Percentiles rank a stretch among this genome's conserved stretches.
These are phyloP conservation scores for Lepidium didymum DNA, from an alignment of 345 rosid species.

Conservation along the genomic window DNA sequence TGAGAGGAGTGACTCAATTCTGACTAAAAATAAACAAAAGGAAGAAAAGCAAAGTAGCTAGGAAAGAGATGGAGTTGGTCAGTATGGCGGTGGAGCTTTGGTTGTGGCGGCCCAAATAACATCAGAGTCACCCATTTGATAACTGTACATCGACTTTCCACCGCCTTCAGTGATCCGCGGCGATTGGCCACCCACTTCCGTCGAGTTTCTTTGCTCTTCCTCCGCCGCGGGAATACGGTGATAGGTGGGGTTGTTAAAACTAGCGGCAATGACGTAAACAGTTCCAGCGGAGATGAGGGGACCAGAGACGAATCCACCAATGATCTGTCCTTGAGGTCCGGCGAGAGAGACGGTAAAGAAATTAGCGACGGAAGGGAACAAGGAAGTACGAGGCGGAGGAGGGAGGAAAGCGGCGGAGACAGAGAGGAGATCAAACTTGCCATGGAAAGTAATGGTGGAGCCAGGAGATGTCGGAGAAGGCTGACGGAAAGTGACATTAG, in stretches of 20 bases:
- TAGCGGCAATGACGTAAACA: slow-evolving; percentile 66
- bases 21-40: neutral
- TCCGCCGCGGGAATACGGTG: slow-evolving; percentile 44
- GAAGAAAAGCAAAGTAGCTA: neutral
- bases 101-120: slow-evolving; percentile 69
- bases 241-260: slow-evolving; percentile 65
- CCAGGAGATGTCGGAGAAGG: slow-evolving; percentile 65
- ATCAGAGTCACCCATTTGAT: slow-evolving; percentile 53
- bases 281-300: slow-evolving; percentile 59
- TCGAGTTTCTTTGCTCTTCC: slow-evolving; percentile 37
- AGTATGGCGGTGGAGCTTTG: slow-evolving; percentile 51
- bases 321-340: slow-evolving; percentile 91
- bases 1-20: neutral
- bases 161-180: slow-evolving; percentile 51
- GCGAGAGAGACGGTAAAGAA: slow-evolving; percentile 68
- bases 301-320: slow-evolving; percentile 81
- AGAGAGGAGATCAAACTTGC: slow-evolving; percentile 78
- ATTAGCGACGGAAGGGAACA: slow-evolving; percentile 39
- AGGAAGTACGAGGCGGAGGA: slow-evolving; percentile 32
- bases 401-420: slow-evolving; percentile 75
- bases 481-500: slow-evolving; percentile 83
- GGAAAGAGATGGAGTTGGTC: slow-evolving; percentile 3
- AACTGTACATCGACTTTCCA: slow-evolving; percentile 50
- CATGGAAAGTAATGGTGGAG: slow-evolving; percentile 80
- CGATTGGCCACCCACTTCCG: slow-evolving; percentile 45